phyloP scores from a whole-genome alignment of 2,329 filamentous ascomycete species.

The Colletotrichum tofieldiae region DNA sequence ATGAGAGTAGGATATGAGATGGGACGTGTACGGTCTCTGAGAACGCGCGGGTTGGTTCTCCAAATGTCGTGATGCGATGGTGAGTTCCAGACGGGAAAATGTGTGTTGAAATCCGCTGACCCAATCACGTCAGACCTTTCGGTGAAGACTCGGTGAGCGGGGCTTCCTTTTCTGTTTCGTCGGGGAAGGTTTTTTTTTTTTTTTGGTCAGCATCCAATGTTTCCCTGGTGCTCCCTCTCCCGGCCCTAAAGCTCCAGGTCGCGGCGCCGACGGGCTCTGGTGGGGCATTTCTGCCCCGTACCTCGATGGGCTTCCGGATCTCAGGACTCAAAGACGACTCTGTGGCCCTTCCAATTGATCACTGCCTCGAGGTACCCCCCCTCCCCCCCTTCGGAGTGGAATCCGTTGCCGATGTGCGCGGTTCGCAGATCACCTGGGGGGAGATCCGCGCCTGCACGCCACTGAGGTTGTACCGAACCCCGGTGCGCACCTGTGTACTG shows the following conservation, averaged over 20 bases:
- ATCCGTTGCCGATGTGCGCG: not conserved
- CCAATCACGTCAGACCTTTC: conserved; percentile 40
- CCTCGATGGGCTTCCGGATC: not conserved
- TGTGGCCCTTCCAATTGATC: not conserved
- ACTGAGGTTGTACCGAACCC: not conserved
- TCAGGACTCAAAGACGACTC: too few species aligned
- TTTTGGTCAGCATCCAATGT: conserved; percentile 16
- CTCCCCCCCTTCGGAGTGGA: not conserved
- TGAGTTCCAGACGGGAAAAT: conserved; percentile 10
- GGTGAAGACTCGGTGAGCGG: conserved; percentile 29
- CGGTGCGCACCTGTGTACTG: not conserved
- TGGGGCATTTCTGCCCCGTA: not conserved
- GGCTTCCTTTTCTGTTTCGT: not conserved
- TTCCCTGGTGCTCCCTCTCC: not conserved
- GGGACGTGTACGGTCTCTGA: not conserved
- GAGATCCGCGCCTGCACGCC: not conserved
- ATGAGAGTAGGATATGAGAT: not conserved
- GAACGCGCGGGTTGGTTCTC: not conserved
- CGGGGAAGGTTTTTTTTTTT: not conserved
- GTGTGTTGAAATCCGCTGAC: conserved; percentile 36
- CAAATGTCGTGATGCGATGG: not conserved
- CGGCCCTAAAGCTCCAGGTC: not conserved
- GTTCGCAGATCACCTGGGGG: not conserved
- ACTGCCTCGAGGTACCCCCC: not conserved
- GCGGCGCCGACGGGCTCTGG: not conserved